phyloP scores from a whole-genome alignment of 163 green algal genomes.

The Dunaliella salina region DNA sequence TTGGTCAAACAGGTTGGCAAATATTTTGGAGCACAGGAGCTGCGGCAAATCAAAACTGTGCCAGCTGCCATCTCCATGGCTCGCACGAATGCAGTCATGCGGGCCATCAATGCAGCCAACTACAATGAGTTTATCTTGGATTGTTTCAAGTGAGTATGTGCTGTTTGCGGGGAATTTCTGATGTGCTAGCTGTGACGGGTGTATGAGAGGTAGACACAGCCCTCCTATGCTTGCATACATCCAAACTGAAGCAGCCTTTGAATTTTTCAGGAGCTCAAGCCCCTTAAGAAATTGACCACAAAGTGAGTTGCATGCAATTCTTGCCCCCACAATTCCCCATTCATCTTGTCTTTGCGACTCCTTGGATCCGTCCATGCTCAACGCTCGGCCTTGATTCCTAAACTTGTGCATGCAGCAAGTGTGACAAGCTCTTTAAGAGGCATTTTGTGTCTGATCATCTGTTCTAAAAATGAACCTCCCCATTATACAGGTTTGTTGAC shows the following conservation, averaged over 20 bases:
- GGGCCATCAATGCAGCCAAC: neutral
- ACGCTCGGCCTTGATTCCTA: no score
- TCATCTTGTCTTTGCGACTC: no score
- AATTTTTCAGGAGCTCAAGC: neutral
- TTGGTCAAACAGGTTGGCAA: slow-evolving; percentile 18
- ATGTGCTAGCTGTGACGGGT: neutral
- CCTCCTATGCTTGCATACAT: neutral
- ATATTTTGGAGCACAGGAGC: slow-evolving; percentile 19
- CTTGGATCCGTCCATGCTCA: no score
- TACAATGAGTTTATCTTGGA: slow-evolving; percentile 28
- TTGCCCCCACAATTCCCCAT: no score
- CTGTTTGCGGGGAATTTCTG: neutral
- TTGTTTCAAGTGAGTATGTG: slow-evolving; percentile 15
- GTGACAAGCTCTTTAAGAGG: no score
- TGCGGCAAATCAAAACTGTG: slow-evolving; percentile 20
- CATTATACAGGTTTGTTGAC: slow-evolving; percentile 12
- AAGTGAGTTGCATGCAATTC: no score
- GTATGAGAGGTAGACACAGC: neutral
- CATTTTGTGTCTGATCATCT: no score
- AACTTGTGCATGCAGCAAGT: no score
- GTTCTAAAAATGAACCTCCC: no score
- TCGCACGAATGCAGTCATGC: slow-evolving; percentile 24
- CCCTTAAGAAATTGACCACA: neutral
- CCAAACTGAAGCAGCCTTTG: neutral
- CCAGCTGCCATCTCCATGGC: slow-evolving; percentile 27